A percentile compares a stretch with the other conserved stretches of the same genome.
phyloP scores from a whole-genome alignment of 2,329 filamentous ascomycete genomes.

The Microdochium trichocladiopsis region DNA sequence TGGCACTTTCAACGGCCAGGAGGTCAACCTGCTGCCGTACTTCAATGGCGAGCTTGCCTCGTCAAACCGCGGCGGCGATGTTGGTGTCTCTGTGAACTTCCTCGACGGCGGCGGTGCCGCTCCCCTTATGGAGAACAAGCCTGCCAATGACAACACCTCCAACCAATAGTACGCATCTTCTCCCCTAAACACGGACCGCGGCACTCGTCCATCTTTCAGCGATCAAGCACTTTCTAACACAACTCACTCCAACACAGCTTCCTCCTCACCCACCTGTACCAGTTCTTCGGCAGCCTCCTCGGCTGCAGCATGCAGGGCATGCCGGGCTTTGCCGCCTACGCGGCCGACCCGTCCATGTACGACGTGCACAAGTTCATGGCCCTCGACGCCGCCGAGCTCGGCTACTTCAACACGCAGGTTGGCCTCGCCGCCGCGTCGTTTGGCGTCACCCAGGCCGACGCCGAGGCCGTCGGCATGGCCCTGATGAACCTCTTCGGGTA shows the following conservation, averaged over 20 bases:
- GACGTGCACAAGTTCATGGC: slow-evolving; percentile 54
- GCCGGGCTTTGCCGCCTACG: slow-evolving; percentile 41
- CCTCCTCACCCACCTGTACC: slow-evolving; percentile 54
- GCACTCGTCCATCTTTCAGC: too few relatives aligned
- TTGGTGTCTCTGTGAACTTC: slow-evolving; percentile 47
- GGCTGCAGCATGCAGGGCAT: slow-evolving; percentile 45
- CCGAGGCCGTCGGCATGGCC: slow-evolving; percentile 37
- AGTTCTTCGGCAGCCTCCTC: slow-evolving; percentile 52
- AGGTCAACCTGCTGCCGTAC: slow-evolving; percentile 52
- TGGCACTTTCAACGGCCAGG: slow-evolving; percentile 38
- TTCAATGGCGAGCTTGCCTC: slow-evolving; percentile 48
- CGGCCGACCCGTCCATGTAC: slow-evolving; percentile 38
- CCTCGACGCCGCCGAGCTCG: slow-evolving; percentile 40
- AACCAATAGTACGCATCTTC: slow-evolving; percentile 45
- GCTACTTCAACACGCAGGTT: slow-evolving; percentile 55
- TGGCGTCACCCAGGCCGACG: slow-evolving; percentile 47
- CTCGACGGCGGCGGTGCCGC: slow-evolving; percentile 51
- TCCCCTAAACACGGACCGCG: background rate
- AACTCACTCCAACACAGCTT: slow-evolving; percentile 27
- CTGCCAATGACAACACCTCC: slow-evolving; percentile 39
- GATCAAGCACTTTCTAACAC: too few relatives aligned
- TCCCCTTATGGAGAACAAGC: slow-evolving; percentile 47
- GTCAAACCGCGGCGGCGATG: slow-evolving; percentile 39
- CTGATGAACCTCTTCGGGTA: slow-evolving; percentile 44
- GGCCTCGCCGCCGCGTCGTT: slow-evolving; percentile 49